Percentiles rank a stretch among this genome's conserved stretches.
phyloP scores from a whole-genome alignment of 495 filamentous ascomycete genomes.

The Neurospora africana region DNA sequence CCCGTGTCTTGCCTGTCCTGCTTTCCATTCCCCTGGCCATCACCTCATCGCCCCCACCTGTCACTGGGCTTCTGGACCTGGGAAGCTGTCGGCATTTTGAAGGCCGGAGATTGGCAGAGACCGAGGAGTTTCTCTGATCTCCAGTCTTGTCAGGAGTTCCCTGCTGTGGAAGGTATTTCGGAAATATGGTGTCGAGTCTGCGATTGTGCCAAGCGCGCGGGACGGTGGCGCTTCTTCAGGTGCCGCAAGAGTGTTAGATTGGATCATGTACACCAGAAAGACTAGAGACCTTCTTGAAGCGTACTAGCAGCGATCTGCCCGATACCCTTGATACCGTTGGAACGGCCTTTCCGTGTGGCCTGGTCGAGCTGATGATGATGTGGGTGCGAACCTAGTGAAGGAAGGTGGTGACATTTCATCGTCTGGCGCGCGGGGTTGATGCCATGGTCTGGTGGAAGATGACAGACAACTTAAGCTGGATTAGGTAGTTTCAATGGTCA shows the following conservation, averaged over 20 bases:
- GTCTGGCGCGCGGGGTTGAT: neutral
- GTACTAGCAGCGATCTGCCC: neutral
- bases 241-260: neutral
- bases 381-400: neutral
- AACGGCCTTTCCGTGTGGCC: neutral
- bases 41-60: neutral
- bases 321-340: neutral
- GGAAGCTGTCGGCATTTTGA: neutral
- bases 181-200: neutral
- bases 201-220: neutral
- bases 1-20: neutral
- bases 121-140: neutral
- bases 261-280: neutral
- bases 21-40: neutral
- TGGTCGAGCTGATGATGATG: neutral
- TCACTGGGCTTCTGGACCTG: neutral
- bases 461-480: too few relatives aligned
- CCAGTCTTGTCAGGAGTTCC: neutral
- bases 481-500: too few relatives aligned
- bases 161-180: neutral
- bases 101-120: neutral
- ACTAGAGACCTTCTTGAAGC: neutral
- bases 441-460: neutral
- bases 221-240: neutral
- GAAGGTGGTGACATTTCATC: neutral